phyloP scores from a whole-genome alignment of 2,329 filamentous ascomycete genomes.

The Paramyrothecium roridum region DNA sequence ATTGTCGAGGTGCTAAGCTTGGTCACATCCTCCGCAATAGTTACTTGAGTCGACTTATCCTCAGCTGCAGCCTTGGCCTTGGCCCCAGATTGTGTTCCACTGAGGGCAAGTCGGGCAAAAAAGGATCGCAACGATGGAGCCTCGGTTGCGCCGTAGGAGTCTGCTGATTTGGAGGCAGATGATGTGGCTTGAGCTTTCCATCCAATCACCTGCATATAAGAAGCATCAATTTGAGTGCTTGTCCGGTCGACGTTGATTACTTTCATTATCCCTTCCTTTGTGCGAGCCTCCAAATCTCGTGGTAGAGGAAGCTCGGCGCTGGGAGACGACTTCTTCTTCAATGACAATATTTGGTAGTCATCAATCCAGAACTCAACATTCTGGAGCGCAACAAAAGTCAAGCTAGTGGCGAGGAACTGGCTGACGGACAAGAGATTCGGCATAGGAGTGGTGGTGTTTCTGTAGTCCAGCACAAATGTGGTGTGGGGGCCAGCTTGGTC shows the following conservation, averaged over 20 bases:
- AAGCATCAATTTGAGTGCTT: conserved; percentile 87
- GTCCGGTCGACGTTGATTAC: conserved; percentile 77
- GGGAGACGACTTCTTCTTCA: conserved; percentile 84
- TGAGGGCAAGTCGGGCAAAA: conserved; percentile 72
- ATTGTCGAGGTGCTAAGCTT: conserved; percentile 72
- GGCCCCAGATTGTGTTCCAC: conserved; percentile 44
- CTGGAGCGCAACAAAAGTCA: conserved; percentile 91
- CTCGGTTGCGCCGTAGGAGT: conserved; percentile 46
- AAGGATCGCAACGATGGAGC: conserved; percentile 70
- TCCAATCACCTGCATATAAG: conserved; percentile 82
- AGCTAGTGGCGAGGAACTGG: conserved; percentile 89
- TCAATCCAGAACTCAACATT: conserved; percentile 89
- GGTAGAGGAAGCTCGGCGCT: conserved; percentile 71
- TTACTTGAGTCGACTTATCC: conserved; percentile 59
- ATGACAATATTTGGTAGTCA: conserved; percentile 73
- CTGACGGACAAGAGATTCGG: conserved; percentile 82
- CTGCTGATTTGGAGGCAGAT: conserved; percentile 37
- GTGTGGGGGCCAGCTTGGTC: conserved; percentile 69
- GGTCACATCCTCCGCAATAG: conserved; percentile 68
- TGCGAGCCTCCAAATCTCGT: conserved; percentile 74
- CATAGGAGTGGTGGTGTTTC: conserved; percentile 81
- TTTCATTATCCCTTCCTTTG: conserved; percentile 85
- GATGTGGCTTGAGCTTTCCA: conserved; percentile 64
- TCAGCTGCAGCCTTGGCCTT: conserved; percentile 58
- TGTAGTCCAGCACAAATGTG: conserved; percentile 91